Evolutionary conservation across 352 stramenopile genomes (phyloP).

Genomic region (Pythium volutum): DNA sequence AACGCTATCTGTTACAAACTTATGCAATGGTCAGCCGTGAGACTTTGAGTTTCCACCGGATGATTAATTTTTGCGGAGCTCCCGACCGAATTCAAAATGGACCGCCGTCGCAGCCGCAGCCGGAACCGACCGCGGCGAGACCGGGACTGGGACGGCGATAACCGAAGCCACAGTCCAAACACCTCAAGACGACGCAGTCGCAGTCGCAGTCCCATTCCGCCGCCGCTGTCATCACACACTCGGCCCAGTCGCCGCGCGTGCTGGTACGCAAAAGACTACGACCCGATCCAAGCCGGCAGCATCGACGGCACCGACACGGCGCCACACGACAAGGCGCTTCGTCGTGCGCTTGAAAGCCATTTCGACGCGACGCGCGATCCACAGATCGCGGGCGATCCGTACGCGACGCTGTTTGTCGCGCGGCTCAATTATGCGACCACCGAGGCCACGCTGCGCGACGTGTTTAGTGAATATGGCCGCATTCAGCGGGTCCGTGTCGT

Average conservation of each 20-base stretch:
- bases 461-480: constrained; percentile 49
- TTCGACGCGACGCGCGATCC: constrained; percentile 60
- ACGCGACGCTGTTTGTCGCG: constrained; percentile 69
- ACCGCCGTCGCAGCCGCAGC: not conserved
- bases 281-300: constrained; percentile 59
- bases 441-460: constrained; percentile 37
- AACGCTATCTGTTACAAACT: not conserved
- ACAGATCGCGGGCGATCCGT: constrained; percentile 61
- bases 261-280: constrained; percentile 74
- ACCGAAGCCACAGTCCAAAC: constrained; percentile 4
- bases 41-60: no score
- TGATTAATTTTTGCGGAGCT: no score
- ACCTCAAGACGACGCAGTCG: constrained; percentile 3
- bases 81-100: not conserved
- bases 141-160: not conserved
- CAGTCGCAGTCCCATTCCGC: constrained; percentile 16
- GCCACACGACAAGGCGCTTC: constrained; percentile 64
- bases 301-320: constrained; percentile 65
- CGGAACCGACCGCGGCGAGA: constrained; percentile 5
- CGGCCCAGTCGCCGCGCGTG: constrained; percentile 3
- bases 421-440: constrained; percentile 56
- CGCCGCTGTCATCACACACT: not conserved
- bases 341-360: constrained; percentile 37
- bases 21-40: not conserved
- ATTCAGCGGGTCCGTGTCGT: constrained; percentile 61